phyloP scores from a whole-genome alignment of 2,329 filamentous ascomycete genomes.

The Tolypocladium endophyticum region DNA sequence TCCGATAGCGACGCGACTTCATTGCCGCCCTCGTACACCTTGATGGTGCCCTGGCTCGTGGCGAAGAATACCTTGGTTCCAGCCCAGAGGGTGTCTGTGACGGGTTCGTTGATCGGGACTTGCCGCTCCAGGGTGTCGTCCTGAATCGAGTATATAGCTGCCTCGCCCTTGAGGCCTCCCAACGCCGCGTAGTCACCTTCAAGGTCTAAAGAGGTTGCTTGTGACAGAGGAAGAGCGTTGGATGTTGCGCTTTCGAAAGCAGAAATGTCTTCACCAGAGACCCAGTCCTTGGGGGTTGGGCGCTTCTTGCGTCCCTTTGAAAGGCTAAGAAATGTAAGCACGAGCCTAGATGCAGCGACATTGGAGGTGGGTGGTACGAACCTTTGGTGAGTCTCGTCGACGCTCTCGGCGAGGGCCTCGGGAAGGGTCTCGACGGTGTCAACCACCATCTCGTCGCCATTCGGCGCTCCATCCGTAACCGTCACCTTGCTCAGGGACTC shows the following conservation, averaged over 20 bases:
- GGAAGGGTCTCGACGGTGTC: constrained; percentile 66
- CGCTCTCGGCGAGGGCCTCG: constrained; percentile 56
- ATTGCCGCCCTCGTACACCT: constrained; percentile 63
- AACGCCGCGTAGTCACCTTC: constrained; percentile 59
- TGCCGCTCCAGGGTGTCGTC: constrained; percentile 57
- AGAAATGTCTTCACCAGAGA: constrained; percentile 59
- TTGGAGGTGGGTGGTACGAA: constrained; percentile 32
- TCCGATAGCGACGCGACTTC: constrained; percentile 63
- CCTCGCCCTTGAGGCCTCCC: constrained; percentile 63
- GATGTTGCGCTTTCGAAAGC: constrained; percentile 34
- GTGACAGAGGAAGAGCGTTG: constrained; percentile 34
- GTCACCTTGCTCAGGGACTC: constrained; percentile 81
- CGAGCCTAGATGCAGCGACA: not conserved
- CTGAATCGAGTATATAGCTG: constrained; percentile 65
- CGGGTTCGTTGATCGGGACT: constrained; percentile 54
- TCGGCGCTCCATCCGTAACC: constrained; percentile 45
- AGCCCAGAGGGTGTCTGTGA: constrained; percentile 56
- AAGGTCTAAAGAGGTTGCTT: constrained; percentile 38
- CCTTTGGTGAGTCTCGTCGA: constrained; percentile 73
- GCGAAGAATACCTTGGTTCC: constrained; percentile 60
- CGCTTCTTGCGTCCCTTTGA: constrained; percentile 87
- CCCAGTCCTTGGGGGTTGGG: constrained; percentile 76
- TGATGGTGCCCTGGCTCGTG: constrained; percentile 66
- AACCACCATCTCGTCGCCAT: constrained; percentile 86
- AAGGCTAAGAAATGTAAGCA: constrained; percentile 43